Evolutionary conservation across 768 basidiomycete species (phyloP).

Genomic region (Rhodotorula diobovata): DNA sequence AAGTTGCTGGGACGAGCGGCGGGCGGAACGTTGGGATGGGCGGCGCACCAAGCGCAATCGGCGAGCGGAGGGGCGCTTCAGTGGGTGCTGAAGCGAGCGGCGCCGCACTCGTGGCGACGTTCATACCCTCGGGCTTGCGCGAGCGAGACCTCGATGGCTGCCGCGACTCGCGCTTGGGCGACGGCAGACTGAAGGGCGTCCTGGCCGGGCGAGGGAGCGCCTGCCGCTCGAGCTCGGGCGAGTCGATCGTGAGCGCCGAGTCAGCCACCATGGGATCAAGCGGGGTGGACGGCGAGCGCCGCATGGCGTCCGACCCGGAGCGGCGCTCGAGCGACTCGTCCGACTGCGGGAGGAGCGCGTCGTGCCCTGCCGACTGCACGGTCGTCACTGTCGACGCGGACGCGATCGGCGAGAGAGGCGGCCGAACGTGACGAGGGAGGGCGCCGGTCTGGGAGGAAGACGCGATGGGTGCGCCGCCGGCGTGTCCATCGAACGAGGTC

Average conservation of each 20-base stretch:
- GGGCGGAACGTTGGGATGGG: slow-evolving; percentile 13
- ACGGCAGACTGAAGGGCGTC: neutral
- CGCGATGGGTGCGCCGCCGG: no score
- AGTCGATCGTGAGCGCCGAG: slow-evolving; percentile 31
- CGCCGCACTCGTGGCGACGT: neutral
- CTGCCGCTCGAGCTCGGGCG: slow-evolving; percentile 7
- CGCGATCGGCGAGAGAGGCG: neutral
- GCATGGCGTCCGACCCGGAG: slow-evolving; percentile 10
- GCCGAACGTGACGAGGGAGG: neutral
- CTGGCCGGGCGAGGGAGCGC: neutral
- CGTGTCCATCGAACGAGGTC: neutral
- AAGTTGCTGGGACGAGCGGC: slow-evolving; percentile 2
- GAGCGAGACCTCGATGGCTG: neutral
- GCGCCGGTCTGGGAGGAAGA: neutral
- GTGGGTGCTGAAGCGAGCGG: neutral
- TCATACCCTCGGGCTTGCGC: neutral
- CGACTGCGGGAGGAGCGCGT: slow-evolving; percentile 40
- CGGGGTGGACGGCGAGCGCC: slow-evolving; percentile 29
- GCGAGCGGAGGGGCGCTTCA: neutral
- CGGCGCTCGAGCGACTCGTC: slow-evolving; percentile 38
- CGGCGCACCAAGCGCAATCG: neutral
- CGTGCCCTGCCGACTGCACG: slow-evolving; percentile 32
- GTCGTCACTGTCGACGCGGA: slow-evolving; percentile 10
- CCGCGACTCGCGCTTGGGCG: neutral
- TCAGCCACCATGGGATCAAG: slow-evolving; percentile 39